Conservation (phyloP, 2,329 filamentous ascomycete genomes). For the Beauveria australis region DNA sequence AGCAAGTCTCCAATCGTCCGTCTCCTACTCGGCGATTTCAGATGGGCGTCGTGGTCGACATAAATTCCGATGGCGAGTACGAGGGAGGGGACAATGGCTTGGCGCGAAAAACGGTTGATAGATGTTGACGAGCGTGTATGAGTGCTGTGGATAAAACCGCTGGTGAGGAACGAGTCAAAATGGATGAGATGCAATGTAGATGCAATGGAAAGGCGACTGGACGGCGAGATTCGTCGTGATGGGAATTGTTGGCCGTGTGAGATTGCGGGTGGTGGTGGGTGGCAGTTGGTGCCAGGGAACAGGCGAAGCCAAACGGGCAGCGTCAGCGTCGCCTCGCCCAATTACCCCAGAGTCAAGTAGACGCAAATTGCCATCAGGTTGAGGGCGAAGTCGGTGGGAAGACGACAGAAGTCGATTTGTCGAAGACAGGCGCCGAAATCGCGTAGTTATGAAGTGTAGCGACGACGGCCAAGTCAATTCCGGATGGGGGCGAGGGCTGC, state of each 20-base stretch:
- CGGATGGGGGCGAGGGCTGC: neutral
- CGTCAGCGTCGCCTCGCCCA: conserved; percentile 10
- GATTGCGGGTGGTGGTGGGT: neutral
- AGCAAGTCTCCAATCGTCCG: conserved; percentile 2
- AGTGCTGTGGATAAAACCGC: neutral
- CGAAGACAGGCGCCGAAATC: neutral
- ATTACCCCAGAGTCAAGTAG: conserved; percentile 7
- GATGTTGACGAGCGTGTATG: neutral
- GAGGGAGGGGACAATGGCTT: neutral
- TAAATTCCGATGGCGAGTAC: conserved; percentile 1
- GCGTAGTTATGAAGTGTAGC: neutral
- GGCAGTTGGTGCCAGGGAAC: conserved; percentile 4
- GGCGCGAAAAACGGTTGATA: neutral
- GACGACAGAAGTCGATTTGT: neutral
- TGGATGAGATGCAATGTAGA: neutral
- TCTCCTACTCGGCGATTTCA: conserved; percentile 5
- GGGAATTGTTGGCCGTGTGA: neutral
- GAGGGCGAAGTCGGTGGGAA: neutral
- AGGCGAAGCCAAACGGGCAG: conserved; percentile 10
- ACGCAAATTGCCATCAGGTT: conserved; percentile 9
- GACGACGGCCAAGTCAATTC: neutral
- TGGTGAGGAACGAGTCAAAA: neutral
- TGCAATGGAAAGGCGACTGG: neutral
- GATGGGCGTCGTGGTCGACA: neutral
- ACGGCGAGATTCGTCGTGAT: neutral